Base-by-base conservation (phyloP, 495 filamentous ascomycete genomes). In the Glutinoglossum americanum region DNA sequence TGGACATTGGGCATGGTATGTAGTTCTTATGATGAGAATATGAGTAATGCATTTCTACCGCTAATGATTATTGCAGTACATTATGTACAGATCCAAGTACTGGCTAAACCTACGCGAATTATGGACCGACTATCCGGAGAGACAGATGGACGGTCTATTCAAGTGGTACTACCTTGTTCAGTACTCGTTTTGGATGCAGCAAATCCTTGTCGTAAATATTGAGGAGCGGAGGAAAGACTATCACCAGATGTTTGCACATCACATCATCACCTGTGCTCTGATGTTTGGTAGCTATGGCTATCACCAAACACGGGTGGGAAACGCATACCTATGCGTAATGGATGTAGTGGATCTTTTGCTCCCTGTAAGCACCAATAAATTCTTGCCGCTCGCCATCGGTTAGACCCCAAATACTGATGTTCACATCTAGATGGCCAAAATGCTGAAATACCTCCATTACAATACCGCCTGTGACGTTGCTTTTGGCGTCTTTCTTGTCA, bases 101-200 rank as follows among this genome's bases (percentile, higher is more conserved):
- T 94, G 79, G 76, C 68, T 85, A 26, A 84, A 92, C 67, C 73
- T 88, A 60, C 70, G 69, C 48, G 80, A 84, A 48, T 76, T 98
- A 57, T 98, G 89, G 89, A 76, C 79, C 5, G 72, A 79, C 55
- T 98, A 83, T 81, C 93, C 92, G 0, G 73, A 76, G 54, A 79
- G 85, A 48, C 77, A 86, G 61, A 71, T 94, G 30, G 71, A 69
- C 19, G 83, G 82, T 5, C 65, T 83, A 15, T 78, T 85, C 69
- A 98, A 98, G 70, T 84, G 80, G 73, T 98, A 98, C 66, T 86
- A 94, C 62, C 74, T 98, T 49, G 84, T 82, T 27, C 89, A 97
- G 68, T 82, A 89, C 64, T 81, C 86, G 17, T 98, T 97, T 66
- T 94, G 87, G 81, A 63, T 96, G 21, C 93, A 98, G 69, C 88